These are phyloP conservation scores for Pythium folliculosum DNA, from an alignment of 352 stramenopile genomes.

Conservation along the genomic window DNA sequence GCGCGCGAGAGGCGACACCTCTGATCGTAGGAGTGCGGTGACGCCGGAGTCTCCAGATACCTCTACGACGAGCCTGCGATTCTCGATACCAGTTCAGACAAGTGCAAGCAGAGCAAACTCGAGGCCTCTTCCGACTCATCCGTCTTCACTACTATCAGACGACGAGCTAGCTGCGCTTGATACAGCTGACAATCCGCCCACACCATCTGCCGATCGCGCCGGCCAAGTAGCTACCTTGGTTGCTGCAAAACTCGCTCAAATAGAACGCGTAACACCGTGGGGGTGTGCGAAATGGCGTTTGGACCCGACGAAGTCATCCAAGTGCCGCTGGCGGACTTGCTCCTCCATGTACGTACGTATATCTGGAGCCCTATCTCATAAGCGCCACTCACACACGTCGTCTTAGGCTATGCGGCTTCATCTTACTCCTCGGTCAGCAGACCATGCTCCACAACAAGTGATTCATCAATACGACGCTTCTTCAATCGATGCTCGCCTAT, in stretches of 20 bases:
- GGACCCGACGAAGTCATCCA: not conserved
- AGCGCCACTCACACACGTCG: not conserved
- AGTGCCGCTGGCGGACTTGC: not conserved
- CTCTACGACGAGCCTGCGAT: not conserved
- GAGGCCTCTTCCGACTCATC: not conserved
- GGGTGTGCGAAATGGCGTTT: slow-evolving; percentile 1
- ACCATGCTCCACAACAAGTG: not conserved
- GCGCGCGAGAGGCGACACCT: not conserved
- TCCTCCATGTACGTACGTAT: not conserved
- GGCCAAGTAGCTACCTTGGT: not conserved
- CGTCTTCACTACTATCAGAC: not conserved
- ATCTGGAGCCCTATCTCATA: not conserved
- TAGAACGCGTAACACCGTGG: not conserved
- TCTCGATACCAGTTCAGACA: not conserved
- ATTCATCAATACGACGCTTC: slow-evolving; percentile 1
- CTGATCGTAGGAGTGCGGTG: not conserved
- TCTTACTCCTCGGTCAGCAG: not conserved
- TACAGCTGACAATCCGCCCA: not conserved
- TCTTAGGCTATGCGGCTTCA: not conserved
- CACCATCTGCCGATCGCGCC: not conserved
- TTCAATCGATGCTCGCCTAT: not conserved
- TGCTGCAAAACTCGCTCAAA: not conserved
- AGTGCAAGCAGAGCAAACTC: not conserved
- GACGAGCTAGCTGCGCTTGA: not conserved
- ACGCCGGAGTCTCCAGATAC: not conserved